Conservation (phyloP, 176 grass and related monocot species). For the Phoenix dactylifera region DNA sequence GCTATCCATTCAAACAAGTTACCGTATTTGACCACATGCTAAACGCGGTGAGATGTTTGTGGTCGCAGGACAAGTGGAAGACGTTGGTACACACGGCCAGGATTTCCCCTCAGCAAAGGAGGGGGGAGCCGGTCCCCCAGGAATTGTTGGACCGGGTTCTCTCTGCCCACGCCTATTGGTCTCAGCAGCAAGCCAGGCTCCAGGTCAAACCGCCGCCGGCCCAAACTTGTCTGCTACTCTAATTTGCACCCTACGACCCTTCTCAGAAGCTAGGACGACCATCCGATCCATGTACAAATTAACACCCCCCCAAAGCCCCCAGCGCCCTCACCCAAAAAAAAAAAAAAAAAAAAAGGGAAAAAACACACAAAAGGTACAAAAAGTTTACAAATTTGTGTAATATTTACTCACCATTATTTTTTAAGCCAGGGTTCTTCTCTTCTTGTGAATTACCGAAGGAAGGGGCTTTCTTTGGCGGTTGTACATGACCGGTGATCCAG, state of each 20-base stretch:
- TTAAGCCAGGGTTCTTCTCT: too few species aligned
- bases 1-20: slow-evolving; percentile 33
- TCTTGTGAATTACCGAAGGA: too few species aligned
- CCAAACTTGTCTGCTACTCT: slow-evolving; percentile 58
- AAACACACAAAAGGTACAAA: too few species aligned
- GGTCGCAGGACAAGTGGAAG: slow-evolving; percentile 89
- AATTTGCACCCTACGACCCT: slow-evolving; percentile 13
- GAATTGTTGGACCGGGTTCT: slow-evolving; percentile 90
- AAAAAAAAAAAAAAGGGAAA: too few species aligned
- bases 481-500: too few species aligned
- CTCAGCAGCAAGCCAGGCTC: slow-evolving; percentile 93
- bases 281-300: neutral
- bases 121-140: slow-evolving; percentile 91
- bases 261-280: neutral
- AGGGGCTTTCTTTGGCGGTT: too few species aligned
- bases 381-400: too few species aligned
- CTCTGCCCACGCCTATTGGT: slow-evolving; percentile 75
- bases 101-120: slow-evolving; percentile 89
- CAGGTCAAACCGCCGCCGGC: slow-evolving; percentile 67
- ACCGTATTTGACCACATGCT: slow-evolving; percentile 21
- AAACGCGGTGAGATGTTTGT: slow-evolving; percentile 34
- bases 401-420: too few species aligned
- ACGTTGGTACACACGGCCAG: slow-evolving; percentile 95
- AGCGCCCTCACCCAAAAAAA: too few species aligned
- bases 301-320: too few species aligned